Evolutionary conservation across 1,284 basidiomycete genomes (phyloP).

Genomic region (Sanghuangporus baumii): DNA sequence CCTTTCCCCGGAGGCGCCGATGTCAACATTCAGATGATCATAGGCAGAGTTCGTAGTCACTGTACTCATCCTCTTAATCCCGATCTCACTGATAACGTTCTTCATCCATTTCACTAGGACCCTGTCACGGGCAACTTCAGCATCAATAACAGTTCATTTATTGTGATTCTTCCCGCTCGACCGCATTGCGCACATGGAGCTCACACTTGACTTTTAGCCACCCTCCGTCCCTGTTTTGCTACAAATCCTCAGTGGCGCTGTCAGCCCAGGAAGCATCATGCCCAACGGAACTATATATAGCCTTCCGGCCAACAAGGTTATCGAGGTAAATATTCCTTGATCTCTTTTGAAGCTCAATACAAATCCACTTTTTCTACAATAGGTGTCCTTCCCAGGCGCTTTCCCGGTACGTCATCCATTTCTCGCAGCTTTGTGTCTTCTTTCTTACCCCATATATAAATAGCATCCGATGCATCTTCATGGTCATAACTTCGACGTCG

Average conservation of each 20-base stretch:
- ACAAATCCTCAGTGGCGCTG: slow-evolving; percentile 32
- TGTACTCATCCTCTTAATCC: neutral
- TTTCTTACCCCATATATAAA: neutral
- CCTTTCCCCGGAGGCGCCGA: slow-evolving; percentile 32
- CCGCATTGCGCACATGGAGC: neutral
- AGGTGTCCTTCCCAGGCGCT: slow-evolving; percentile 26
- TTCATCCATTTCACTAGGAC: slow-evolving; percentile 23
- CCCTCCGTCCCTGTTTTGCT: slow-evolving; percentile 32
- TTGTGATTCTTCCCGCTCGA: neutral
- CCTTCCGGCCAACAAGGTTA: slow-evolving; percentile 27
- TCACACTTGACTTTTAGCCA: neutral
- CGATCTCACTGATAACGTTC: neutral
- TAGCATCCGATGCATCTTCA: slow-evolving; percentile 9
- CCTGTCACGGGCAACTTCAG: slow-evolving; percentile 30
- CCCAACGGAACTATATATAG: slow-evolving; percentile 27
- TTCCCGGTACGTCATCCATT: neutral
- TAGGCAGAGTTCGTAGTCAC: slow-evolving; percentile 23
- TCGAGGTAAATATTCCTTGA: slow-evolving; percentile 23
- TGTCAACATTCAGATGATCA: slow-evolving; percentile 28
- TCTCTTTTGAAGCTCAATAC: too few species aligned
- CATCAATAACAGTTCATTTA: slow-evolving; percentile 26
- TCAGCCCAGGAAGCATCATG: slow-evolving; percentile 27
- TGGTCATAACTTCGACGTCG: slow-evolving; percentile 26
- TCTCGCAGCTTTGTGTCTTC: neutral
- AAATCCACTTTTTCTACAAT: neutral